Evolutionary conservation across 2,329 filamentous ascomycete species (phyloP).

Genomic region (Clarireedia paspali): DNA sequence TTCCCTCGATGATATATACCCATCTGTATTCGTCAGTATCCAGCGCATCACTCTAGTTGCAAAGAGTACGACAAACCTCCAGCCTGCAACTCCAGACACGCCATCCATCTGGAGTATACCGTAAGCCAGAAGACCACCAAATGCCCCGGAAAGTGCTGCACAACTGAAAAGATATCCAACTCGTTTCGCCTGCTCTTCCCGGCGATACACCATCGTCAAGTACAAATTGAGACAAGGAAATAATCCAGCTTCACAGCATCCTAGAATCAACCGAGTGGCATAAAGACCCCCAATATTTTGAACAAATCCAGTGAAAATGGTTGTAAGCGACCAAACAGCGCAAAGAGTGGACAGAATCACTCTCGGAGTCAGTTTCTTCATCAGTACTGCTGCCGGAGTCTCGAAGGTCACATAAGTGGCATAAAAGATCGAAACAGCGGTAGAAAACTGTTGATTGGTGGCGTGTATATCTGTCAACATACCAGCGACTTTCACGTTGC

Average conservation of each 20-base stretch:
- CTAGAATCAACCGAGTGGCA: constrained; percentile 40
- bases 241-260: constrained; percentile 40
- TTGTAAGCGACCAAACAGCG: constrained; percentile 38
- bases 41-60: neutral
- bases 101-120: constrained; percentile 40
- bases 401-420: constrained; percentile 44
- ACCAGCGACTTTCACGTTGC: constrained; percentile 26
- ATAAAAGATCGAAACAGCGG: constrained; percentile 41
- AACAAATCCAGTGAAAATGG: constrained; percentile 40
- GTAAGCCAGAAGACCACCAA: constrained; percentile 48
- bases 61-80: constrained; percentile 37
- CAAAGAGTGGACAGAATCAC: constrained; percentile 31
- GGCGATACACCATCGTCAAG: constrained; percentile 47
- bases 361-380: constrained; percentile 40
- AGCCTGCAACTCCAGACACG: constrained; percentile 35
- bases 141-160: constrained; percentile 42
- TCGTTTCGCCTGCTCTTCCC: constrained; percentile 45
- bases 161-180: constrained; percentile 46
- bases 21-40: constrained; percentile 22
- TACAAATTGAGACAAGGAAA: constrained; percentile 43
- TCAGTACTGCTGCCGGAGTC: constrained; percentile 37
- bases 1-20: constrained; percentile 43
- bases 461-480: constrained; percentile 16
- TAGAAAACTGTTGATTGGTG: constrained; percentile 13
- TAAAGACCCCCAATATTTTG: constrained; percentile 35